These are phyloP conservation scores for Dipteronia sinensis DNA, from an alignment of 345 rosid genomes.

Conservation along the genomic window DNA sequence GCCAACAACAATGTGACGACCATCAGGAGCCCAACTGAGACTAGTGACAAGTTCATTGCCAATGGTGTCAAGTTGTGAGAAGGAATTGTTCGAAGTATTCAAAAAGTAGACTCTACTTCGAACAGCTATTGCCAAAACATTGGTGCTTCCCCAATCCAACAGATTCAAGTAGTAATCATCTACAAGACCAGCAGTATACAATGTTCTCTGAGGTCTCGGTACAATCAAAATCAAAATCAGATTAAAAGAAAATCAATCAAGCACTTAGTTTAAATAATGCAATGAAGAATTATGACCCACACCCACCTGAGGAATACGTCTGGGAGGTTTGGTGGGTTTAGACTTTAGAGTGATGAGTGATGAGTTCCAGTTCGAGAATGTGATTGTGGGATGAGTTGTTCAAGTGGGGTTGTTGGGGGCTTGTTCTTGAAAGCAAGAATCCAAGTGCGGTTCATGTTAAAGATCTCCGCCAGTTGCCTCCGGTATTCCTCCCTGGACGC, in stretches of 20 bases:
- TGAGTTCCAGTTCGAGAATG: conserved; percentile 10
- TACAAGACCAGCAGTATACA: conserved; percentile 52
- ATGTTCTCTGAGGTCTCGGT: conserved; percentile 48
- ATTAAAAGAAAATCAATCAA: not conserved
- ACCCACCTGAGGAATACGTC: conserved; percentile 48
- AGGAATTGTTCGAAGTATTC: conserved; percentile 50
- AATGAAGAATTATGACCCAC: not conserved
- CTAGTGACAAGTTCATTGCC: conserved; percentile 55
- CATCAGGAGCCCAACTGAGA: conserved; percentile 59
- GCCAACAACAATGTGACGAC: conserved; percentile 47
- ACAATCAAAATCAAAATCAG: not conserved
- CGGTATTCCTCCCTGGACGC: conserved; percentile 63
- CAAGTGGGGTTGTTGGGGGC: conserved; percentile 40
- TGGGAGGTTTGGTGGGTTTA: conserved; percentile 33
- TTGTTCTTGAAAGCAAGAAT: conserved; percentile 79
- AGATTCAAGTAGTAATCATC: conserved; percentile 60
- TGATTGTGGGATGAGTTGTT: conserved; percentile 23
- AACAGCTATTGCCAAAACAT: conserved; percentile 46
- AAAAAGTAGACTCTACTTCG: conserved; percentile 43
- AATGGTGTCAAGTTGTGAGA: conserved; percentile 52
- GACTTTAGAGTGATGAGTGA: no score
- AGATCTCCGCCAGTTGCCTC: no score
- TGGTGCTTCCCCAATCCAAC: conserved; percentile 53
- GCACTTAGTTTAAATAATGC: no score
- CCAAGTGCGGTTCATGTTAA: conserved; percentile 59